phyloP scores from a whole-genome alignment of 805 yeast genomes.

The Metschnikowia continentalis region DNA sequence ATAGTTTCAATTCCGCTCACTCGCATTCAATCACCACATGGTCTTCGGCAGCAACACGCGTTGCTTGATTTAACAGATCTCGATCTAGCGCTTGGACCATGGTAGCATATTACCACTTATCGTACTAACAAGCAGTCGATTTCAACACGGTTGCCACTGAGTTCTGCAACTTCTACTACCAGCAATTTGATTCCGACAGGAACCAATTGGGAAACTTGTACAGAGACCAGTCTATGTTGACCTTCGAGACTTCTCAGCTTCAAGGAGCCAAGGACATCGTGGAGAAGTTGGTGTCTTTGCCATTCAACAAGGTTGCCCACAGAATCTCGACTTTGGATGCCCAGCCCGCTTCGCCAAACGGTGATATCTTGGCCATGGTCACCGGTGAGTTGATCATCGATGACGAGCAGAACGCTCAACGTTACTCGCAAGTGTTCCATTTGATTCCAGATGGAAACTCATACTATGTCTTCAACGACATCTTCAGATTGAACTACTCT shows the following conservation, averaged over 20 bases:
- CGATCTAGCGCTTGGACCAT: background rate
- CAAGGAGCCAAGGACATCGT: conserved; percentile 94
- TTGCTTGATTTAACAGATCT: background rate
- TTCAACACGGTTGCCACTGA: conserved; percentile 56
- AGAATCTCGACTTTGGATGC: conserved; percentile 94
- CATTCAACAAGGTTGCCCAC: conserved; percentile 90
- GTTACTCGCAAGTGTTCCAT: conserved; percentile 97
- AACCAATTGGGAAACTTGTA: conserved; percentile 87
- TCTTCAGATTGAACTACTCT: conserved; percentile 90
- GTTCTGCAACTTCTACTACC: conserved; percentile 92
- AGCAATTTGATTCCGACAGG: conserved; percentile 91
- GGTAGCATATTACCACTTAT: background rate
- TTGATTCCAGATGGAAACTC: conserved; percentile 88
- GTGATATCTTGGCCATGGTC: conserved; percentile 94
- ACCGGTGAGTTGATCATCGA: conserved; percentile 92
- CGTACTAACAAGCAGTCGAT: conserved; percentile 30
- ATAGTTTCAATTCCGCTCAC: background rate
- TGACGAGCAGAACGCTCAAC: conserved; percentile 92
- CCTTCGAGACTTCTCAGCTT: conserved; percentile 89
- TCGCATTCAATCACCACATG: background rate
- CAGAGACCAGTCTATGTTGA: conserved; percentile 96
- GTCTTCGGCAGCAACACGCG: background rate
- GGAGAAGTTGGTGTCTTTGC: conserved; percentile 84
- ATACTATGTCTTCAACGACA: conserved; percentile 93
- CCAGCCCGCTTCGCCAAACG: conserved; percentile 91